phyloP scores from a whole-genome alignment of 306 rosid genomes.

The Lathyrus oleraceus region DNA sequence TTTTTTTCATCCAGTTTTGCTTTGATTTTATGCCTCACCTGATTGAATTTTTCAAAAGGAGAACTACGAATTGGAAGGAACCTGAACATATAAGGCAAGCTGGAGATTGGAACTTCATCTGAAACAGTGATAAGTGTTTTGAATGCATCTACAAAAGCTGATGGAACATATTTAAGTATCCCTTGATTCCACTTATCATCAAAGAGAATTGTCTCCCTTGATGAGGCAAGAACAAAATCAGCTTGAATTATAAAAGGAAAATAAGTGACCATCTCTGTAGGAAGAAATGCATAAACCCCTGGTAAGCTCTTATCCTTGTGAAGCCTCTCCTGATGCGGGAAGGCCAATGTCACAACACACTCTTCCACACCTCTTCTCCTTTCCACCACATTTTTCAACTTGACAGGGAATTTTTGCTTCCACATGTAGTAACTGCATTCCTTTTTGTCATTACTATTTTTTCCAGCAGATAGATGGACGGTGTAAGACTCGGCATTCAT shows the following conservation, averaged over 20 bases:
- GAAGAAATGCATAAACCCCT: constrained; percentile 75
- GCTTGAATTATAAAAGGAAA: constrained; percentile 85
- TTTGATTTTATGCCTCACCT: constrained; percentile 55
- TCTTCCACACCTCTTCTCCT: constrained; percentile 22
- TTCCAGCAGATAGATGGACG: constrained; percentile 51
- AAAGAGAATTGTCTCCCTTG: constrained; percentile 66
- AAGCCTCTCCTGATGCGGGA: constrained; percentile 53
- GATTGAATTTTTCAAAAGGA: constrained; percentile 44
- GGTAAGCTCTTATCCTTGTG: constrained; percentile 45
- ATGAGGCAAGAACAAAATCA: constrained; percentile 70
- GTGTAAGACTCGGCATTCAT: constrained; percentile 71
- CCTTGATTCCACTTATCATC: constrained; percentile 79
- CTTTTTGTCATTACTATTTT: constrained; percentile 43
- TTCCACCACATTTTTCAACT: constrained; percentile 6
- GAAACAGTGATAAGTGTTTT: constrained; percentile 41
- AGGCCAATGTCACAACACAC: constrained; percentile 15
- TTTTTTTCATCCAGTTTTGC: constrained; percentile 41
- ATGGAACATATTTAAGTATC: constrained; percentile 65
- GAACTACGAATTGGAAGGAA: constrained; percentile 55
- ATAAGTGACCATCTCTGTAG: constrained; percentile 42
- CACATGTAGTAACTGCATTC: constrained; percentile 15
- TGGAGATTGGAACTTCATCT: constrained; percentile 46
- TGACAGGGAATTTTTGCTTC: constrained; percentile 15
- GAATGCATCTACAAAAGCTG: constrained; percentile 64
- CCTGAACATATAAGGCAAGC: constrained; percentile 47